A percentile compares a stretch with the other conserved stretches of the same genome.
These are phyloP conservation scores for Mortierella hygrophila DNA, from an alignment of 192 early-diverging fungal species.

Conservation along the genomic window DNA sequence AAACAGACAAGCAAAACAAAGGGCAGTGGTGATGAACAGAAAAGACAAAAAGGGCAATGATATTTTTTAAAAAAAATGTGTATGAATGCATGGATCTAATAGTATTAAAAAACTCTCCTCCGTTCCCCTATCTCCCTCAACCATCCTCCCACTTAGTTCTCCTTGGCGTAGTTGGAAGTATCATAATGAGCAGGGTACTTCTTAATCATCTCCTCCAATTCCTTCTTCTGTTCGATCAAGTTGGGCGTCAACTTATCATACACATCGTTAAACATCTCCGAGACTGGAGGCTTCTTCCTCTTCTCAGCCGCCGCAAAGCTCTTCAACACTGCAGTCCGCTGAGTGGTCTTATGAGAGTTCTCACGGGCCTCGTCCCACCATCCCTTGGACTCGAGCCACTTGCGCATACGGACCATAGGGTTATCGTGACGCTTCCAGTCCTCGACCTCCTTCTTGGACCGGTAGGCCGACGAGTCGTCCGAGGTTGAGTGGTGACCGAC, in stretches of 20 bases:
- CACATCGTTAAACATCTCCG: constrained; percentile 93
- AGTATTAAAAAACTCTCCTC: neutral
- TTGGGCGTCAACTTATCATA: constrained; percentile 88
- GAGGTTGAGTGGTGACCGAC: constrained; percentile 98
- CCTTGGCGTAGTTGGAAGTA: constrained; percentile 54
- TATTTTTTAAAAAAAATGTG: neutral
- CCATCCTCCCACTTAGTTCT: constrained; percentile 17
- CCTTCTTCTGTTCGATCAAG: constrained; percentile 82
- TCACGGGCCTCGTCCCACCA: constrained; percentile 87
- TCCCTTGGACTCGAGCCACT: constrained; percentile 86
- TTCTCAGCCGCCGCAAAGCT: constrained; percentile 90
- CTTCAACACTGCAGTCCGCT: constrained; percentile 80
- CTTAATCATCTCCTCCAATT: constrained; percentile 81
- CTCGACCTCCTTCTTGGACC: constrained; percentile 92
- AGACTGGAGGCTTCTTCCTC: constrained; percentile 87
- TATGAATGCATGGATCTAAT: neutral
- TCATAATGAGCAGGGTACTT: constrained; percentile 90
- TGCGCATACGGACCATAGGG: constrained; percentile 90
- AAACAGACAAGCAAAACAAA: too few relatives aligned
- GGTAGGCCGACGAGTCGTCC: constrained; percentile 97
- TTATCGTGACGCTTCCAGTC: constrained; percentile 90
- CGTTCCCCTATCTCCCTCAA: neutral
- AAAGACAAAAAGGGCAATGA: neutral
- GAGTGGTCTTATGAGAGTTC: constrained; percentile 72
- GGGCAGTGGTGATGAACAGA: too few relatives aligned